These are phyloP conservation scores for Nemania sp. DNA, from an alignment of 2,329 filamentous ascomycete species.

Conservation along the genomic window DNA sequence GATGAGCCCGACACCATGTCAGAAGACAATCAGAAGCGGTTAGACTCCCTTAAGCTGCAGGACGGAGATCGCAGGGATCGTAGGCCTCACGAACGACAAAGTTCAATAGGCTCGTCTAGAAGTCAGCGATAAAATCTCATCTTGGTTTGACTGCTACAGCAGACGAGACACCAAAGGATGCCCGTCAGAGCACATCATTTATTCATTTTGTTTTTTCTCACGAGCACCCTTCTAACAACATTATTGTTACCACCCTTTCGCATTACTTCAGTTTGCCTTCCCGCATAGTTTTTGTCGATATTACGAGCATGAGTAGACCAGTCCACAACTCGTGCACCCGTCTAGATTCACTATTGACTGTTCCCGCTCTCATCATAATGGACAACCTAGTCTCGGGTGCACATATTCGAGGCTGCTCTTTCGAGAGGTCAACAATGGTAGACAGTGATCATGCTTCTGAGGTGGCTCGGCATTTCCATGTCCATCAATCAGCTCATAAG, in stretches of 20 bases:
- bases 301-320: slow-evolving; percentile 10
- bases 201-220: slow-evolving; percentile 29
- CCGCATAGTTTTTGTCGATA: slow-evolving; percentile 13
- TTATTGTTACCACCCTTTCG: slow-evolving; percentile 34
- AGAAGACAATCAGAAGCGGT: slow-evolving; percentile 81
- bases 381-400: slow-evolving; percentile 7
- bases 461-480: slow-evolving; percentile 7
- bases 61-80: slow-evolving; percentile 69
- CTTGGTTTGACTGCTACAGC: slow-evolving; percentile 15
- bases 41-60: slow-evolving; percentile 88
- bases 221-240: slow-evolving; percentile 36
- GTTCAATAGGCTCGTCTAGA: slow-evolving; percentile 58
- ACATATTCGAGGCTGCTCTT: slow-evolving; percentile 7
- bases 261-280: slow-evolving; percentile 33
- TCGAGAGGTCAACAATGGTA: not conserved
- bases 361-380: slow-evolving; percentile 10
- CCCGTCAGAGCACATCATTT: slow-evolving; percentile 22
- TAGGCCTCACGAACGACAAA: slow-evolving; percentile 63
- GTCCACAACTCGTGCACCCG: slow-evolving; percentile 2
- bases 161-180: slow-evolving; percentile 21
- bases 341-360: slow-evolving; percentile 15
- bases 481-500: slow-evolving; percentile 10
- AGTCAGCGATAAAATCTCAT: slow-evolving; percentile 51
- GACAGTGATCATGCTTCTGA: slow-evolving; percentile 1
- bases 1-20: slow-evolving; percentile 80